Base-by-base conservation (phyloP, 306 rosid species). In the Lathyrus sativus region DNA sequence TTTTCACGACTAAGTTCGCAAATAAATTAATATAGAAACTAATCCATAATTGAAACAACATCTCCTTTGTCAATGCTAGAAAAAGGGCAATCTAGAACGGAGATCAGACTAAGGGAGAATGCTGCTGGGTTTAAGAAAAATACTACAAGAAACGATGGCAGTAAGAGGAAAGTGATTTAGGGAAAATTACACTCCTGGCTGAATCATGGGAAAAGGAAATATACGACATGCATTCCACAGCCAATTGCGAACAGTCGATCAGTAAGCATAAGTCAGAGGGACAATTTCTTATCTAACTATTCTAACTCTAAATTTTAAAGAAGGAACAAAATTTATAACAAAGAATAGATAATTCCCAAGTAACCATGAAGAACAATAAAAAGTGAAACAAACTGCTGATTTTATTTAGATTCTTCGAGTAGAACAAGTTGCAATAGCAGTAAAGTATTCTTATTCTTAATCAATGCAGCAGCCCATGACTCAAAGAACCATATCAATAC, bases 371-470 rank as follows among this genome's bases (percentile, higher is more conserved):
- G 41, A 57, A 48, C 45, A 78, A 35, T 49, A 44, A 38, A 57
- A 57, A 41, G 51, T 50, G 74, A 67, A 71, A 55, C 58, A 57
- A 64, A 65, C 73, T 37, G 15, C 39, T 7, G 41, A 64, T 63
- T 64, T 62, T 28, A 45, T 38, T 71, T 76, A 66, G 51, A 57
- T 56, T 55, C 35, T 50, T 58, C 70, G 43, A 50, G 48, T 37
- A 49, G 53, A 45, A 62, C 56, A 78, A 67, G 46, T 15, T 17
- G 56, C 59, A 60, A 66, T 6, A 28, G 22, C 44, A 64, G 29
- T 69, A 3, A 57, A 48, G 48, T 53, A 42, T 42, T 18, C 56
- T 28, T 53, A 42, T 42, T 18, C 56, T 28, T 35, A 67, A 37
- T 45, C 41, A 9, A 42, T 15, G 49, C 42, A 72, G 58, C 71